Conservation (phyloP, 75 land plant genomes). For the Pseudotsuga menziesii region DNA sequence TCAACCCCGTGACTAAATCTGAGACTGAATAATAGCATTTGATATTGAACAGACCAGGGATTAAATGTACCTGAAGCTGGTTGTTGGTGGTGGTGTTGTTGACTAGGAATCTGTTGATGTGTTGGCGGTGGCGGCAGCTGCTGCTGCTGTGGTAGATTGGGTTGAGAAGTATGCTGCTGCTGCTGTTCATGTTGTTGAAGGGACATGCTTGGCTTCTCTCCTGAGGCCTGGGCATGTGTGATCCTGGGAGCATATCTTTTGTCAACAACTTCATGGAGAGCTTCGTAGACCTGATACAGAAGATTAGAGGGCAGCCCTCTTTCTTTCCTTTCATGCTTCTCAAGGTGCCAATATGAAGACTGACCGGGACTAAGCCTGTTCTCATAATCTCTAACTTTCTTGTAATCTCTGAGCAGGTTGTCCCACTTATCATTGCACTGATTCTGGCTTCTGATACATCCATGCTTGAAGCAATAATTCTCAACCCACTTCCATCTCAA, state of each 20-base stretch:
- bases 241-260: slow-evolving; percentile 21
- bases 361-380: slow-evolving; percentile 17
- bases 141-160: background rate
- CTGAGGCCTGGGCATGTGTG: slow-evolving; percentile 6
- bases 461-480: slow-evolving; percentile 61
- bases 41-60: background rate
- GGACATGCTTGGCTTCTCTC: background rate
- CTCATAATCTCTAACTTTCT: slow-evolving; percentile 48
- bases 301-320: slow-evolving; percentile 62
- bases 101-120: slow-evolving; percentile 3
- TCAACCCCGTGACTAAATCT: background rate
- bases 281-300: slow-evolving; percentile 43
- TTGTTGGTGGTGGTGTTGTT: slow-evolving; percentile 15
- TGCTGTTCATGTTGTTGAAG: slow-evolving; percentile 9
- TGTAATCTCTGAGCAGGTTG: slow-evolving; percentile 53
- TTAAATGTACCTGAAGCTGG: slow-evolving; percentile 1
- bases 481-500: slow-evolving; percentile 81
- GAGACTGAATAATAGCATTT: background rate
- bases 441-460: slow-evolving; percentile 61
- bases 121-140: slow-evolving; percentile 8
- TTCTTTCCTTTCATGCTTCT: slow-evolving; percentile 66
- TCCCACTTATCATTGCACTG: slow-evolving; percentile 91
- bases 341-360: slow-evolving; percentile 57
- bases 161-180: slow-evolving; percentile 1
- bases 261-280: slow-evolving; percentile 53